Conservation (phyloP, 1,284 basidiomycete species). For the Apiotrichum porosum region DNA sequence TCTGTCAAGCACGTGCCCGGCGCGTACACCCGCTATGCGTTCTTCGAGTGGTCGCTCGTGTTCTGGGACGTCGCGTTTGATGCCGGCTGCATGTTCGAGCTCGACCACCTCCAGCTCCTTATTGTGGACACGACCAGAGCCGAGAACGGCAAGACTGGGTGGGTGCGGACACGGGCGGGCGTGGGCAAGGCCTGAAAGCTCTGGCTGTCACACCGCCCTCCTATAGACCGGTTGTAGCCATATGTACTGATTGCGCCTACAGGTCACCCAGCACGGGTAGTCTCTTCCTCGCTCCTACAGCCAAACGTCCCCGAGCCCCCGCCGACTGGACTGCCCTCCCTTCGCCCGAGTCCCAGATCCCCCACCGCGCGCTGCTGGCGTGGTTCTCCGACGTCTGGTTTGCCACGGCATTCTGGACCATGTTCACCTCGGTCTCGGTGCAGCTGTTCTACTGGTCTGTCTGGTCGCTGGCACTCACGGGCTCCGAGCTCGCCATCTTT, state of each 20-base stretch:
- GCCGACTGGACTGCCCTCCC: constrained; percentile 20
- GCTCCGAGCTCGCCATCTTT: constrained; percentile 66
- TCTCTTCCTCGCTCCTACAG: constrained; percentile 10
- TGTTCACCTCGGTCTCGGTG: constrained; percentile 74
- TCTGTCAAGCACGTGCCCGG: constrained; percentile 72
- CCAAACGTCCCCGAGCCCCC: constrained; percentile 4
- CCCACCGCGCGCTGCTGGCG: constrained; percentile 17
- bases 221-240: background rate
- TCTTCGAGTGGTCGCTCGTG: constrained; percentile 84
- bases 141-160: constrained; percentile 14
- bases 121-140: constrained; percentile 15
- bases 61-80: constrained; percentile 74
- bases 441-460: constrained; percentile 89
- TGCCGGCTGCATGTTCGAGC: constrained; percentile 61
- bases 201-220: too few species aligned
- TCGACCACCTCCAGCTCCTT: constrained; percentile 41
- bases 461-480: constrained; percentile 68
- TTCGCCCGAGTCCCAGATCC: constrained; percentile 4
- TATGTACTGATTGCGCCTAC: constrained; percentile 6
- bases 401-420: constrained; percentile 78
- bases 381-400: constrained; percentile 42
- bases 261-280: background rate
- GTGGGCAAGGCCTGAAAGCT: too few species aligned
- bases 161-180: background rate
- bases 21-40: constrained; percentile 76